Percentiles rank a stretch among this genome's conserved stretches.
phyloP scores from a whole-genome alignment of 2,329 filamentous ascomycete species.

The Ophiostoma australiae region DNA sequence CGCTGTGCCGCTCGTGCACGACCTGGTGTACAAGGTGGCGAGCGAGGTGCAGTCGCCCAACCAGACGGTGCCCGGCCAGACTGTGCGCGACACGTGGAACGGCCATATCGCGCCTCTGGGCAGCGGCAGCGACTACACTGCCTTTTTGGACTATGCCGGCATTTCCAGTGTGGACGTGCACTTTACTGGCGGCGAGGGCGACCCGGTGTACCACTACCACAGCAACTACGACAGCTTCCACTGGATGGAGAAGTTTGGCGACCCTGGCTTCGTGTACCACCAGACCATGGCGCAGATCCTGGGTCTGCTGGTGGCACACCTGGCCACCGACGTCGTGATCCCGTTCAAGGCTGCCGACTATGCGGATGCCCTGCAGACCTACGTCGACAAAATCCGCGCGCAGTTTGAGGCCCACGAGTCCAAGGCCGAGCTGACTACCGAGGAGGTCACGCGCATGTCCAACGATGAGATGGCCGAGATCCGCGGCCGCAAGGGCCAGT shows the following conservation, averaged over 20 bases:
- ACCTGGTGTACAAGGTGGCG: slow-evolving; percentile 64
- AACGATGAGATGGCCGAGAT: slow-evolving; percentile 29
- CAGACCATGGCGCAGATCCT: slow-evolving; percentile 61
- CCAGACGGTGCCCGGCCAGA: slow-evolving; percentile 65
- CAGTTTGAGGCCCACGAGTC: slow-evolving; percentile 38
- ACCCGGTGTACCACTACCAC: slow-evolving; percentile 73
- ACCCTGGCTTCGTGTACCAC: slow-evolving; percentile 64
- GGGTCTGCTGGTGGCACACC: slow-evolving; percentile 55
- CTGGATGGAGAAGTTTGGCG: slow-evolving; percentile 82
- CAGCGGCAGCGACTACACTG: slow-evolving; percentile 68
- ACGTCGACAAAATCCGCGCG: slow-evolving; percentile 48
- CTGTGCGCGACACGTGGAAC: slow-evolving; percentile 63
- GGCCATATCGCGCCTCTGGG: slow-evolving; percentile 61
- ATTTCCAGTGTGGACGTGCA: slow-evolving; percentile 61
- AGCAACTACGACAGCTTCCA: slow-evolving; percentile 80
- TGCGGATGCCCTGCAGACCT: slow-evolving; percentile 49
- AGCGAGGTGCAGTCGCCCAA: slow-evolving; percentile 64
- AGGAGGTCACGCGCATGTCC: neutral
- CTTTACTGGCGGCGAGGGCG: slow-evolving; percentile 42
- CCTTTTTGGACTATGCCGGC: slow-evolving; percentile 68
- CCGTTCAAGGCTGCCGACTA: slow-evolving; percentile 62
- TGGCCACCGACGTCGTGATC: slow-evolving; percentile 59
- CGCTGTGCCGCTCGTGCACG: slow-evolving; percentile 71
- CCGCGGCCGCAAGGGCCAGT: slow-evolving; percentile 23
- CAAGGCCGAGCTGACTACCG: neutral